Conservation (phyloP, 192 early-diverging fungal species). For the Coemansia furcata region DNA sequence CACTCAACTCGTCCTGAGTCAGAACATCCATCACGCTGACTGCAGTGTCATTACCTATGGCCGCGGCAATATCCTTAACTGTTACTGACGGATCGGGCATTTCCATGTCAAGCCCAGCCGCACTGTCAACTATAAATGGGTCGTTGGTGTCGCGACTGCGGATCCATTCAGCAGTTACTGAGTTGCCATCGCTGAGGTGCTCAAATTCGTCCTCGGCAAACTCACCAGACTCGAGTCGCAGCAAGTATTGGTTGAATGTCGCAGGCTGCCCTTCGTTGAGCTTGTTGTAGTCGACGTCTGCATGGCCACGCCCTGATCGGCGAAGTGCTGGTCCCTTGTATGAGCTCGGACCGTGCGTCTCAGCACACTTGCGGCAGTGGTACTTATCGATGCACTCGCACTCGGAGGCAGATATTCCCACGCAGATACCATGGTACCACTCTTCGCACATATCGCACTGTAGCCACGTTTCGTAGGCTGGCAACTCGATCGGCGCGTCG, state of each 20-base stretch:
- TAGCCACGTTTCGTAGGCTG: constrained; percentile 61
- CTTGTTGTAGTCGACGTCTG: constrained; percentile 78
- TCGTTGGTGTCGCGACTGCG: constrained; percentile 61
- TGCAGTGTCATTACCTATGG: constrained; percentile 61
- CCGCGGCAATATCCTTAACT: constrained; percentile 58
- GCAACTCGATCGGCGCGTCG: constrained; percentile 43
- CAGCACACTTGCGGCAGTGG: constrained; percentile 60
- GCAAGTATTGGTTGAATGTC: constrained; percentile 78
- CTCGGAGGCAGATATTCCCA: constrained; percentile 55
- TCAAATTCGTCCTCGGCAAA: constrained; percentile 70
- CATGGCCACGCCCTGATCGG: constrained; percentile 58
- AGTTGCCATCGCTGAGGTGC: constrained; percentile 57
- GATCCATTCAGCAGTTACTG: constrained; percentile 68
- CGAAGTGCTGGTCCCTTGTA: constrained; percentile 51
- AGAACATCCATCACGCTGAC: constrained; percentile 90
- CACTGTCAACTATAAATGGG: constrained; percentile 69
- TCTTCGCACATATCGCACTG: constrained; percentile 65
- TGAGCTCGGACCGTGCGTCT: constrained; percentile 59
- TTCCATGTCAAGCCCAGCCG: constrained; percentile 74
- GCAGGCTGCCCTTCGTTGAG: constrained; percentile 74
- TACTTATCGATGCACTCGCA: constrained; percentile 64
- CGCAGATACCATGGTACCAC: constrained; percentile 66
- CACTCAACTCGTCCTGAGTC: constrained; percentile 76
- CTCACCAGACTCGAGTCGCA: constrained; percentile 65
- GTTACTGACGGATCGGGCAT: constrained; percentile 69